These are phyloP conservation scores for Coprinopsis strossmayeri DNA, from an alignment of 768 basidiomycete genomes.

Conservation along the genomic window DNA sequence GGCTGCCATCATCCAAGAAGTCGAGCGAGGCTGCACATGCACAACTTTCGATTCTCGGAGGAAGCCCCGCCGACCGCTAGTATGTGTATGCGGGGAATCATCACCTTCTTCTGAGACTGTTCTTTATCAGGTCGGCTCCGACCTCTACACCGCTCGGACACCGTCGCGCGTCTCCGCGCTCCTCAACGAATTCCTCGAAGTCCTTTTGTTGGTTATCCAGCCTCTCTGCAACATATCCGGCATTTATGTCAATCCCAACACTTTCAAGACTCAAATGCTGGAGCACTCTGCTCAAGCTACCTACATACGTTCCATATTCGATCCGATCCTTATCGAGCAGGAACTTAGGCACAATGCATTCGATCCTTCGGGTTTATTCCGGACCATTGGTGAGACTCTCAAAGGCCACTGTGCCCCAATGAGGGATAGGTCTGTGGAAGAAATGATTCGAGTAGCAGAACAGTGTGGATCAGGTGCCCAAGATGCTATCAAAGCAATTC, in stretches of 20 bases:
- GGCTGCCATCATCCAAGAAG: conserved; percentile 72
- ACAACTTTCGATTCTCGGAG: conserved; percentile 63
- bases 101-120: conserved; percentile 27
- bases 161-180: conserved; percentile 68
- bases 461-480: conserved; percentile 49
- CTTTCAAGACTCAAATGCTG: conserved; percentile 52
- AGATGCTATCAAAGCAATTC: conserved; percentile 67
- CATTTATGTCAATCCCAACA: conserved; percentile 52
- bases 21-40: conserved; percentile 80
- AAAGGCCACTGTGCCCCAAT: conserved; percentile 93
- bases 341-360: conserved; percentile 73
- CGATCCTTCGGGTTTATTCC: conserved; percentile 74
- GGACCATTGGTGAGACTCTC: conserved; percentile 71
- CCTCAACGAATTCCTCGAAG: conserved; percentile 71
- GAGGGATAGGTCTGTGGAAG: conserved; percentile 78
- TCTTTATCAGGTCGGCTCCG: conserved; percentile 35
- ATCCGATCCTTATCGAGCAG: conserved; percentile 76
- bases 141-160: conserved; percentile 54
- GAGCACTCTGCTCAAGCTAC: conserved; percentile 59
- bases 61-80: conserved; percentile 38
- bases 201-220: conserved; percentile 78
- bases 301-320: conserved; percentile 69
- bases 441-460: conserved; percentile 70
- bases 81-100: conserved; percentile 11
- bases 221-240: conserved; percentile 61